These are phyloP conservation scores for Omphalotus olearius DNA, from an alignment of 1,284 basidiomycete species.

Conservation along the genomic window DNA sequence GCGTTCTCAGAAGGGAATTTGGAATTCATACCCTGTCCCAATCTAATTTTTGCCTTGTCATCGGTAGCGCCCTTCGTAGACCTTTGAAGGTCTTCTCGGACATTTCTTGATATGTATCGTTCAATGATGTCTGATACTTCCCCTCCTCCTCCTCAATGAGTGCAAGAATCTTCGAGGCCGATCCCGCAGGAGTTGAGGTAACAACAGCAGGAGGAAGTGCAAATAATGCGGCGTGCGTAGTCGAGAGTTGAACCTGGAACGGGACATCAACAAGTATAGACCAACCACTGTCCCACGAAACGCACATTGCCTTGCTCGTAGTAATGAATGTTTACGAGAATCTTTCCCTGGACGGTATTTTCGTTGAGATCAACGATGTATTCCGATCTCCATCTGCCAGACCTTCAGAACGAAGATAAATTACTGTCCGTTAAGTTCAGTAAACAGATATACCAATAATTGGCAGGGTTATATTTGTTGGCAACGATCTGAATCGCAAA, in stretches of 20 bases:
- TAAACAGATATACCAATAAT: constrained; percentile 65
- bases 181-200: constrained; percentile 45
- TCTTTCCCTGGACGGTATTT: constrained; percentile 56
- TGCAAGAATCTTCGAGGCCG: constrained; percentile 73
- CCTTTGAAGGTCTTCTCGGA: constrained; percentile 90
- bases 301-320: constrained; percentile 93
- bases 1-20: not conserved
- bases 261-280: constrained; percentile 10
- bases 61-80: constrained; percentile 80
- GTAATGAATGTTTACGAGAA: constrained; percentile 87
- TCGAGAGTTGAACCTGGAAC: constrained; percentile 80
- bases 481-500: constrained; percentile 84
- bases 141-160: constrained; percentile 78
- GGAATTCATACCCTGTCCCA: constrained; percentile 77
- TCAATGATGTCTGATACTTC: constrained; percentile 72
- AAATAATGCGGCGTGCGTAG: constrained; percentile 65
- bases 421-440: constrained; percentile 19
- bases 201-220: constrained; percentile 56
- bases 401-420: constrained; percentile 44
- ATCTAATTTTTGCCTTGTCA: constrained; percentile 91
- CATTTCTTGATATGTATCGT: constrained; percentile 81
- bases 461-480: constrained; percentile 89
- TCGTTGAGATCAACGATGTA: constrained; percentile 58
- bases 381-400: constrained; percentile 89
- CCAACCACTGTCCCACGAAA: constrained; percentile 8